These are phyloP conservation scores for Wallacemonas sp. DNA, from an alignment of 208 protist species.

Conservation along the genomic window DNA sequence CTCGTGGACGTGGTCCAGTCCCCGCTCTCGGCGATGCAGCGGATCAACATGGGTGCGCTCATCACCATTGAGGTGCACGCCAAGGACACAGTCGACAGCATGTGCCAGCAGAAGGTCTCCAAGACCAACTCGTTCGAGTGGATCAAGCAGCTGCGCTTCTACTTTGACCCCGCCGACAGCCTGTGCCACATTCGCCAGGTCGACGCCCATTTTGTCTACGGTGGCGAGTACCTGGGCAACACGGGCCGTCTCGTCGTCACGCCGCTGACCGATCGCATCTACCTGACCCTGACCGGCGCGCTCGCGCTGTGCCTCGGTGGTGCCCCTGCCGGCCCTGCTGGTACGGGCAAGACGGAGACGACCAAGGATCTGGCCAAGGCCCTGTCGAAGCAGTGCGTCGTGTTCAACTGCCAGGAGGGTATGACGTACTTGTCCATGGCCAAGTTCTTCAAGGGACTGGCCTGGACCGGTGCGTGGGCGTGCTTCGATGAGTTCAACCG, in stretches of 20 bases:
- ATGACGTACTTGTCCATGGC: constrained; percentile 96
- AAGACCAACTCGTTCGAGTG: constrained; percentile 94
- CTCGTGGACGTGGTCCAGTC: constrained; percentile 93
- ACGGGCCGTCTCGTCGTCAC: constrained; percentile 96
- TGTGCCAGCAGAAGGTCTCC: constrained; percentile 67
- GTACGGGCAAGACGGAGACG: constrained; percentile 96
- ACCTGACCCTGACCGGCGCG: constrained; percentile 96
- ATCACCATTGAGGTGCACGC: constrained; percentile 98
- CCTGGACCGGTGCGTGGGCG: constrained; percentile 96
- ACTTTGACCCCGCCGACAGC: constrained; percentile 91
- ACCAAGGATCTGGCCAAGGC: constrained; percentile 98
- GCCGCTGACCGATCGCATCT: constrained; percentile 97
- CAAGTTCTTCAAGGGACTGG: constrained; percentile 98
- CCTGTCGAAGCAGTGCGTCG: constrained; percentile 97
- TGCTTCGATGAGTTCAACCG: constrained; percentile 99
- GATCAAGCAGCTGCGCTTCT: constrained; percentile 97
- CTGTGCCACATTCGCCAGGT: constrained; percentile 93
- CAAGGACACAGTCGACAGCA: constrained; percentile 92
- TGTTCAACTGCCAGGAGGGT: constrained; percentile 98
- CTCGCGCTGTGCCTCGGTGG: constrained; percentile 94
- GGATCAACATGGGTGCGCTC: constrained; percentile 95
- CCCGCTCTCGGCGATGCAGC: constrained; percentile 76
- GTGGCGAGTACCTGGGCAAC: constrained; percentile 98
- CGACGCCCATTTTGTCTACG: constrained; percentile 95
- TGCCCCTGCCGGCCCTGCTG: constrained; percentile 90